Conservation (phyloP, 2,329 filamentous ascomycete species). For the Monascus ruber region DNA sequence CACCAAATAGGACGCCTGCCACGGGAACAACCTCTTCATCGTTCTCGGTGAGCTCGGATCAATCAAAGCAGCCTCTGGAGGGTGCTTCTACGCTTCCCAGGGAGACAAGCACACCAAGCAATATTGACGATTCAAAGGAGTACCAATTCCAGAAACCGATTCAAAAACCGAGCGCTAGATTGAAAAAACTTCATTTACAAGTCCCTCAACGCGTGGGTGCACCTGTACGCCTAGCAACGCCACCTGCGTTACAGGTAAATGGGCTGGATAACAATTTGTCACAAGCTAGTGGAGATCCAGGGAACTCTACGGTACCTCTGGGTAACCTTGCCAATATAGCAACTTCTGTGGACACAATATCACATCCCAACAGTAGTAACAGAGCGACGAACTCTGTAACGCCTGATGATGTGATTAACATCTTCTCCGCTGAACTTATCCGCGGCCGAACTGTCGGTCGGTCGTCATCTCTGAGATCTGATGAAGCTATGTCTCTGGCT, state of each 20-base stretch:
- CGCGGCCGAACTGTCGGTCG: constrained; percentile 19
- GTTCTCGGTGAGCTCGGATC: constrained; percentile 14
- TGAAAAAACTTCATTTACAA: constrained; percentile 32
- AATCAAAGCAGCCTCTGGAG: constrained; percentile 11
- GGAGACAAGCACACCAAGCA: too few species aligned
- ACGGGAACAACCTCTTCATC: constrained; percentile 59
- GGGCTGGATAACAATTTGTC: constrained; percentile 17
- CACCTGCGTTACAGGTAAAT: constrained; percentile 30
- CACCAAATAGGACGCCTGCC: constrained; percentile 59
- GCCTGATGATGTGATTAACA: constrained; percentile 20
- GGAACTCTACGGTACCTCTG: constrained; percentile 5
- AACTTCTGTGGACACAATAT: constrained; percentile 1
- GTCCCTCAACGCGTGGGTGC: constrained; percentile 30
- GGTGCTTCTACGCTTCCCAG: constrained; percentile 11
- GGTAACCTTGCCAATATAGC: constrained; percentile 1
- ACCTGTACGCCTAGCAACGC: constrained; percentile 33
- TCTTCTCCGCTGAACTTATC: constrained; percentile 21
- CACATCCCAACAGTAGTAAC: not conserved
- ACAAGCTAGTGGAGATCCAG: constrained; percentile 6
- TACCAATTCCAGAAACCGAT: constrained; percentile 17
- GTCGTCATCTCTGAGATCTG: constrained; percentile 12
- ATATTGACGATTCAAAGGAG: constrained; percentile 9
- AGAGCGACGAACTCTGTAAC: constrained; percentile 9
- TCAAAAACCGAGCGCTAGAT: constrained; percentile 12
- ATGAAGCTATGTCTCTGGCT: constrained; percentile 23